Evolutionary conservation across 2,329 filamentous ascomycete genomes (phyloP), one percentile per base, ranked within the genome.

Genomic region (Paraconiothyrium sp.): DNA sequence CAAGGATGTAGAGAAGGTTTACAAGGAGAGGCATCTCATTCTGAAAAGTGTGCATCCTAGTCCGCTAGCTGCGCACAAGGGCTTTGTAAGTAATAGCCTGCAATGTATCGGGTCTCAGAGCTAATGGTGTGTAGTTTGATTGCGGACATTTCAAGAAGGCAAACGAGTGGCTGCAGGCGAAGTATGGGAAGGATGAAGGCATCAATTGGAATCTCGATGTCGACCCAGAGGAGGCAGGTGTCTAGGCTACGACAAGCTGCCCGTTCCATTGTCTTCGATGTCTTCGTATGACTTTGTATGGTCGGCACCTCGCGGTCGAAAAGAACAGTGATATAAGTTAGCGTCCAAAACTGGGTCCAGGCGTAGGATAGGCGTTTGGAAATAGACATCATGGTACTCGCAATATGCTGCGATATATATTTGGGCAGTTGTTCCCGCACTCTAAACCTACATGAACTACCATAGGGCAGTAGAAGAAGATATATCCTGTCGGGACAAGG

Each of bases 1-100:
- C 24, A 81, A 85, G 46, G 90, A 89, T 59, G 92, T 96, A 20
- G 81, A 85, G 46, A 90, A 89, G 68, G 85, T 98, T 56, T 90
- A 95, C 73, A 83, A 80, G 54, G 84, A 87, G 66, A 89, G 86
- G 71, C 94, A 99, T 81, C 84, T 92, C 49, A 92, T 99, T 41
- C 83, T 99, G 67, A 89, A 91, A 80, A 91, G 89, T 72, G 93
- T 94, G 54, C 95, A 99, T 80, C 95, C 95, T 0, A 97, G 93
- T 78, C 95, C 95, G n/a, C 79, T 97, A 67, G 96, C 92, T 80
- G 95, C 94, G 4, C 81, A 84, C 14, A 85, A 87, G 57, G 95
- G 95, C 0, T 99, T 93, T 78, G 85, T 88, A 78, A 82, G 86
- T 83, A 39, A 8, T 14, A 27, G 22, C 7, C 41, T 22, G 10